These are phyloP conservation scores for Blastobotrys capitulatus DNA, from an alignment of 1,139 yeast genomes.

Conservation along the genomic window DNA sequence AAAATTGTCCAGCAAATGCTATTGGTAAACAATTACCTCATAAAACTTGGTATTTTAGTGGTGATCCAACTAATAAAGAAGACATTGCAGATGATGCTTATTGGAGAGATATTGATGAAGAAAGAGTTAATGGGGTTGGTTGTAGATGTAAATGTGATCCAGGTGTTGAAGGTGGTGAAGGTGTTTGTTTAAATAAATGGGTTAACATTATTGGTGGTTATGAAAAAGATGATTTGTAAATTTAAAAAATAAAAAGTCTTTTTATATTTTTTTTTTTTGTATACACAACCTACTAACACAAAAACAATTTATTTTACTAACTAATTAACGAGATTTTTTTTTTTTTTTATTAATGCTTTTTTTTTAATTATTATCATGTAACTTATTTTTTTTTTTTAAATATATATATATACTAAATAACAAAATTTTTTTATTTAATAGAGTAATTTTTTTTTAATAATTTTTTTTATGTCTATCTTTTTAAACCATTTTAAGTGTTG, in stretches of 20 bases:
- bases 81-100: conserved; percentile 31
- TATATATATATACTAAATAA: no score
- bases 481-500: no score
- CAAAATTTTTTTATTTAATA: no score
- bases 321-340: background rate
- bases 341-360: no score
- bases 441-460: no score
- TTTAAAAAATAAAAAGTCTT: no score
- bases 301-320: no score
- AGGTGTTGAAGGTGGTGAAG: conserved; percentile 46
- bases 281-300: no score
- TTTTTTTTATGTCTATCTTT: no score
- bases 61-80: conserved; percentile 25
- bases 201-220: conserved; percentile 35
- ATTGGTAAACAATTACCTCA: conserved; percentile 29
- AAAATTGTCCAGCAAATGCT: conserved; percentile 78
- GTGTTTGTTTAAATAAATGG: conserved; percentile 56
- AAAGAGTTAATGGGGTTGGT: conserved; percentile 58
- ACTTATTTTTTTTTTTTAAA: no score
- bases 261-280: no score
- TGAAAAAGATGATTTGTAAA: conserved; percentile 6
- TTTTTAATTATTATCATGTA: no score
- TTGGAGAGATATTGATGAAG: conserved; percentile 46
- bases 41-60: background rate
- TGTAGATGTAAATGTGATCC: conserved; percentile 81